Base-by-base conservation (phyloP, 495 filamentous ascomycete species). In the Talaromyces nanjingensis region DNA sequence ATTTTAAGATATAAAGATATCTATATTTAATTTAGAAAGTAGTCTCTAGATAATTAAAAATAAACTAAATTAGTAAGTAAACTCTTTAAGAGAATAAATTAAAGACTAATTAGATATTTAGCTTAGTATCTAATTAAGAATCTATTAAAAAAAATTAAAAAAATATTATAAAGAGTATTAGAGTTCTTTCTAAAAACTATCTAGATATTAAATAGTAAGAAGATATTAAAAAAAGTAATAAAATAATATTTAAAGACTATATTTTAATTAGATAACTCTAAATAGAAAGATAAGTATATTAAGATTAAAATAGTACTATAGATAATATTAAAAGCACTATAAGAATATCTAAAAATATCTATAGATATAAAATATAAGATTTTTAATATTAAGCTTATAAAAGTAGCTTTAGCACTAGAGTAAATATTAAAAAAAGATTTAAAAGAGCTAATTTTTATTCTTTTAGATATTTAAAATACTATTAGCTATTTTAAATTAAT, bases 171-270 rank as follows among this genome's bases (percentile, higher is more conserved):
- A 65, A 31, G 39, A 55, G 27, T 64, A 55, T 52, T 34, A 62
- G 24, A 65, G 61, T 39, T 55, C 65, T 59, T 59, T 37, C 55
- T 29, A 58, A 63, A 22, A 49, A 16, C n/a, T n/a, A n/a, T n/a
- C n/a, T n/a, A n/a, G n/a, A n/a, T n/a, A n/a, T n/a, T n/a, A n/a
- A n/a, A n/a, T n/a, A n/a, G n/a, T n/a, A n/a, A n/a, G n/a, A n/a
- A n/a, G n/a, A n/a, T n/a, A n/a, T n/a, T n/a, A n/a, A 69, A 34
- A 68, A 64, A 49, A 60, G 37, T 60, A 66, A 61, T 58, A 60
- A 64, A 22, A 25, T 58, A 65, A 49, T 63, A 54, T 62, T 27
- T 39, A 45, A 60, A 54, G 49, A 47, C 53, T 55, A 63, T 56
- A 8, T 63, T 47, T 52, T 59, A 62, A 59, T 31, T 64, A 64